Conservation (phyloP, 164 flowering plant species). For the Vitis riparia region DNA sequence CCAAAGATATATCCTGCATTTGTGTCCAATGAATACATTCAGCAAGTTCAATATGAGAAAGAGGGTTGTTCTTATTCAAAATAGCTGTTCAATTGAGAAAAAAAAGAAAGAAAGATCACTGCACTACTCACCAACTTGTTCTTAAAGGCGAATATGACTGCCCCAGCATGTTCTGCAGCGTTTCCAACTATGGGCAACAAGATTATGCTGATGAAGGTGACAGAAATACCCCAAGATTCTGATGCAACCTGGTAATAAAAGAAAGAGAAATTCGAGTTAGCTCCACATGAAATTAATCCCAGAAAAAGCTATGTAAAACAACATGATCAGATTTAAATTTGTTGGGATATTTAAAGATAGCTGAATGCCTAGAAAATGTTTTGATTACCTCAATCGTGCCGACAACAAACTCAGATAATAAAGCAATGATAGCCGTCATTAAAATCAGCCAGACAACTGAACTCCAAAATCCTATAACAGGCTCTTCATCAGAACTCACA, state of each 20-base stretch:
- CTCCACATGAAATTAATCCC: neutral
- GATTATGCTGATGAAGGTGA: conserved; percentile 85
- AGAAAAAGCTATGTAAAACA: neutral
- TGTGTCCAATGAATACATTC: neutral
- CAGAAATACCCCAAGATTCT: conserved; percentile 79
- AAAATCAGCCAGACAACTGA: conserved; percentile 67
- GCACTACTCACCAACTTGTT: conserved; percentile 75
- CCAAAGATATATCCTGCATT: conserved; percentile 85
- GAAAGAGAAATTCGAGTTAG: neutral
- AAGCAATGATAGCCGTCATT: conserved; percentile 68
- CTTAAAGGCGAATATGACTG: conserved; percentile 84
- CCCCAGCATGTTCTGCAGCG: conserved; percentile 96
- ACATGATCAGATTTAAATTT: too few species aligned
- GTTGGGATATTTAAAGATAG: too few species aligned
- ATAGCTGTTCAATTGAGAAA: neutral
- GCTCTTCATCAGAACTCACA: conserved; percentile 28
- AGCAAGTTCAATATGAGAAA: too few species aligned
- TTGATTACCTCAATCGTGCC: conserved; percentile 77
- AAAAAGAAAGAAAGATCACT: neutral
- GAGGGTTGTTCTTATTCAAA: too few species aligned
- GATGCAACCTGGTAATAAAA: conserved; percentile 65
- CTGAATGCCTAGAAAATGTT: neutral
- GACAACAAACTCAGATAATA: conserved; percentile 83
- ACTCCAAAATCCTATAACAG: conserved; percentile 78
- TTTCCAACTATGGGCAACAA: conserved; percentile 93